phyloP scores from a whole-genome alignment of 2,329 filamentous ascomycete species.

The Leptodontidium sp. region DNA sequence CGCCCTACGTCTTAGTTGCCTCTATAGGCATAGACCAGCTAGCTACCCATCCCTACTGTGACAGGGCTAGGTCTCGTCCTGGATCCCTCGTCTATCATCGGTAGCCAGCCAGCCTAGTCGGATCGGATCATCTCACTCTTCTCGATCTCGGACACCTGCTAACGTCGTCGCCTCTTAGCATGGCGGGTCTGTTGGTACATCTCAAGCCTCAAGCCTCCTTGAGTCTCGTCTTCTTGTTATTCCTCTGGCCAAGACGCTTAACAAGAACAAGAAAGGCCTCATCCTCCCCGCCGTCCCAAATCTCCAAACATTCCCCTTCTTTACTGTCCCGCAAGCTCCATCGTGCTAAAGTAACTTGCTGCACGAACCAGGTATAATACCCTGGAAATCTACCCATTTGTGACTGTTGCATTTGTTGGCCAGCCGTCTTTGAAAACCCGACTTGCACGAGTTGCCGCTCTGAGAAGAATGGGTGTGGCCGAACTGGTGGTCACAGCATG shows the following conservation, averaged over 20 bases:
- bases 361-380: constrained; percentile 39
- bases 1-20: constrained; percentile 12
- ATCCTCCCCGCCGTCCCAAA: constrained; percentile 27
- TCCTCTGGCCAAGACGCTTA: constrained; percentile 13
- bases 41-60: constrained; percentile 10
- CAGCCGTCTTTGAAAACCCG: constrained; percentile 37
- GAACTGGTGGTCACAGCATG: constrained; percentile 44
- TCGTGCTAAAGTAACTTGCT: constrained; percentile 35
- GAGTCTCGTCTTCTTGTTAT: constrained; percentile 15
- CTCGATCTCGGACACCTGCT: background rate
- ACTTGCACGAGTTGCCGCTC: constrained; percentile 43
- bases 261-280: constrained; percentile 11
- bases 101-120: constrained; percentile 20
- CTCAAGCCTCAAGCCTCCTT: constrained; percentile 12
- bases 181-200: constrained; percentile 10
- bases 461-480: constrained; percentile 45
- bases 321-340: constrained; percentile 33
- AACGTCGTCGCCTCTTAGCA: constrained; percentile 1
- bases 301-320: constrained; percentile 41
- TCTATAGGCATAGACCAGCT: constrained; percentile 20
- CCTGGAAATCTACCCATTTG: constrained; percentile 38
- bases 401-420: constrained; percentile 35
- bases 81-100: constrained; percentile 21
- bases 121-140: constrained; percentile 21
- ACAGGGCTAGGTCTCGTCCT: constrained; percentile 25